Base-by-base conservation (phyloP, 768 basidiomycete species). In the Boletus bicolor region DNA sequence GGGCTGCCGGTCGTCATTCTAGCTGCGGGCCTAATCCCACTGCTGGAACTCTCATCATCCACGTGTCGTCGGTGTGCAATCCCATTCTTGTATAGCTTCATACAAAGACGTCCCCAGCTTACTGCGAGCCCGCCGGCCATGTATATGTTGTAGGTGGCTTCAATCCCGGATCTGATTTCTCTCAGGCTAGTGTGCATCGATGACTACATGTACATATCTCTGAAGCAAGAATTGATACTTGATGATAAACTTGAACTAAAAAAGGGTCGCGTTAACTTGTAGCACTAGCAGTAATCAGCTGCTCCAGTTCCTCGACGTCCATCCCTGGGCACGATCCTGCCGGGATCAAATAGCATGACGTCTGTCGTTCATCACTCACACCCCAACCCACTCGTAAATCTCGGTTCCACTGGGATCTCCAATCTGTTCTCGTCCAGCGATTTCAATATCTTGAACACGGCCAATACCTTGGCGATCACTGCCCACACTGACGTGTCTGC, bases 401-500 rank as follows among this genome's bases (percentile, higher is more conserved):
- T 32, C 7, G 56, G 49, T 32, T 65, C 44, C 0, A 62, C 44
- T 0, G 30, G 24, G 0, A 62, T 44, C 14, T 60, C 67, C 0
- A 15, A 17, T 1, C 58, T 61, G 8, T 37, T 45, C 43, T 57
- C 56, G 9, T 60, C 66, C 36, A 49, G 15, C 1, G 49, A 43
- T 5, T 38, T 55, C 36, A 50, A 32, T 11, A 66, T 43, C 34
- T 50, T 54, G 56, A 54, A 65, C 28, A 54, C 44, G 0, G 65
- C 51, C 39, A 64, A 39, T 10, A 58, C 36, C 17, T 44, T 54
- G 19, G 37, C 49, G 6, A 65, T 58, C 1, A 47, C 42, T 0
- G 37, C 21, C 65, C 62, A 67, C 32, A 64, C 14, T 0, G 59
- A 58, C 4, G 38, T 38, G 24, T 67, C 58, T 14, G 65, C 64